These are phyloP conservation scores for Arachnomyces sp. DNA, from an alignment of 2,329 filamentous ascomycete species.

Conservation along the genomic window DNA sequence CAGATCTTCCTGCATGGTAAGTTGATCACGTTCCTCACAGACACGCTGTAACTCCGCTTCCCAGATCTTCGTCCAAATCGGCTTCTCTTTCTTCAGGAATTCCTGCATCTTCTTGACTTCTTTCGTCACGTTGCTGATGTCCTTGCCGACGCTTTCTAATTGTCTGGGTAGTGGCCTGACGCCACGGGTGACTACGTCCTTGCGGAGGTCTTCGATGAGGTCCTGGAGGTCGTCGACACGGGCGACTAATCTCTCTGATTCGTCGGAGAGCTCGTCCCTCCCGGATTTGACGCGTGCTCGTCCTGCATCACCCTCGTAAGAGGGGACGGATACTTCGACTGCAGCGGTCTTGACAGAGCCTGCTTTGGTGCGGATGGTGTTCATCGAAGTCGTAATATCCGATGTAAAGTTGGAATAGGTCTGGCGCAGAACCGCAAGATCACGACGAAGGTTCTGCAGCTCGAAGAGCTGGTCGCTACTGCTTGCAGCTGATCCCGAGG, in stretches of 20 bases:
- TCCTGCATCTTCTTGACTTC: conserved; percentile 93
- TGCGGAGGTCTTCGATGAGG: conserved; percentile 88
- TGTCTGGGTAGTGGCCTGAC: conserved; percentile 85
- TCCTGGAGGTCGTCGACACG: conserved; percentile 97
- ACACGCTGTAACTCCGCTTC: conserved; percentile 94
- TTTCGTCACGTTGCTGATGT: conserved; percentile 69
- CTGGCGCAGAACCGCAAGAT: conserved; percentile 84
- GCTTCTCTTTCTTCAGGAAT: conserved; percentile 83
- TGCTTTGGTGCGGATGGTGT: conserved; percentile 71
- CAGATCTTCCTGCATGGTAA: conserved; percentile 93
- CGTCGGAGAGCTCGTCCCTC: conserved; percentile 75
- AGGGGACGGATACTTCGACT: conserved; percentile 60
- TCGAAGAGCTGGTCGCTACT: conserved; percentile 57
- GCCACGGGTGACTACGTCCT: conserved; percentile 88
- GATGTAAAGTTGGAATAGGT: conserved; percentile 87
- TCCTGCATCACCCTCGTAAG: conserved; percentile 67
- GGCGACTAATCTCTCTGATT: conserved; percentile 83
- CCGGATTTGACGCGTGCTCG: conserved; percentile 76
- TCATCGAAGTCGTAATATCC: conserved; percentile 83
- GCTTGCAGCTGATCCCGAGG: conserved; percentile 35
- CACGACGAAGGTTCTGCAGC: conserved; percentile 71
- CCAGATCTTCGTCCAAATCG: conserved; percentile 98
- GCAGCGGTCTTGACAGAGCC: conserved; percentile 68
- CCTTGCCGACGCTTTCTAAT: conserved; percentile 80
- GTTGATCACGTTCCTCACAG: conserved; percentile 87